Evolutionary conservation across 2,329 filamentous ascomycete species (phyloP).

Genomic region (Cytospora schulzeri): DNA sequence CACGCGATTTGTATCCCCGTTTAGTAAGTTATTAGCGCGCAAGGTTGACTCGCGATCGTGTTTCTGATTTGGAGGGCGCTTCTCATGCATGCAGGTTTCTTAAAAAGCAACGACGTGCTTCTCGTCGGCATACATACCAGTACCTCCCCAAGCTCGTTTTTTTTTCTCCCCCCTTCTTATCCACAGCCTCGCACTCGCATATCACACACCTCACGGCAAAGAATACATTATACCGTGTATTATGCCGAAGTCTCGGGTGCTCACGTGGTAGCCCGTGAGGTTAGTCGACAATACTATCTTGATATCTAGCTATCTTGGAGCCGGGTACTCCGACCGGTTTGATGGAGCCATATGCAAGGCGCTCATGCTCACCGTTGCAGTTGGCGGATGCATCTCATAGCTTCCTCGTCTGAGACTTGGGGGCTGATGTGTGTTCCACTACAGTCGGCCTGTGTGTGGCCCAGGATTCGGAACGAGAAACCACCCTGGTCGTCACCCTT

Average conservation of each 20-base stretch:
- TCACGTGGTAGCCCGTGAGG: conserved; percentile 4
- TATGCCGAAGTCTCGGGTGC: conserved; percentile 2
- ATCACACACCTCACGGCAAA: conserved; percentile 9
- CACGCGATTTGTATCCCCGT: conserved; percentile 21
- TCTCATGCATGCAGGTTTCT: conserved; percentile 22
- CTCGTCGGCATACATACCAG: conserved; percentile 7
- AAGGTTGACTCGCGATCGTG: conserved; percentile 12
- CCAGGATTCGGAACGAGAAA: conserved; percentile 19
- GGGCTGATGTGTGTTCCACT: conserved; percentile 15
- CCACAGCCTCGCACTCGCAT: conserved; percentile 19
- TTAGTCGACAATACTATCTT: conserved; percentile 7
- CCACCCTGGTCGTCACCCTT: conserved; percentile 14
- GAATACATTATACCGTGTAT: not conserved
- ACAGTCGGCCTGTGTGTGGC: conserved; percentile 14
- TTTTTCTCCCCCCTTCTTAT: too few relatives aligned
- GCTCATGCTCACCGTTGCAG: not conserved
- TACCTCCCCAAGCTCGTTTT: not conserved
- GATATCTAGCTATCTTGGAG: not conserved
- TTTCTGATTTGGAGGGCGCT: conserved; percentile 21
- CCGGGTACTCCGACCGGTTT: not conserved
- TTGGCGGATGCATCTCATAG: conserved; percentile 1
- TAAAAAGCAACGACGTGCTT: conserved; percentile 4
- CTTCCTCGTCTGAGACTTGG: conserved; percentile 6
- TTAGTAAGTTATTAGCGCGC: conserved; percentile 4
- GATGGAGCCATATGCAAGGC: not conserved